Base-by-base conservation (phyloP, 495 filamentous ascomycete species). In the Sphaerosporella brunnea region DNA sequence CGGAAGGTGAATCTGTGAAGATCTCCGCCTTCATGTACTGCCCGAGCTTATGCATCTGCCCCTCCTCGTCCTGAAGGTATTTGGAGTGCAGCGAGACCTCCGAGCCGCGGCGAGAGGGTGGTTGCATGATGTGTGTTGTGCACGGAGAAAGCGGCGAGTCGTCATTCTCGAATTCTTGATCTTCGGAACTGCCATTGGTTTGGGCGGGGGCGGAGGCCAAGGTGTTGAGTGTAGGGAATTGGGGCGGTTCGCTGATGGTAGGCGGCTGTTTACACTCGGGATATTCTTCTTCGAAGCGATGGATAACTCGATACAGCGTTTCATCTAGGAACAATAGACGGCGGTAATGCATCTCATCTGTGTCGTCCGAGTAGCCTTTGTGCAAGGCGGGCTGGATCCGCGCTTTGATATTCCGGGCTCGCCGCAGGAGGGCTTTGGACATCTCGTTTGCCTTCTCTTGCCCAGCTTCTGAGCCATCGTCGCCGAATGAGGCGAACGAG, bases 221-320 rank as follows among this genome's bases (percentile, higher is more conserved):
- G n/a, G n/a, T n/a, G n/a, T n/a, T n/a, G n/a, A n/a, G n/a, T n/a
- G n/a, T n/a, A n/a, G n/a, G n/a, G n/a, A n/a, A n/a, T n/a, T n/a
- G n/a, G 16, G 25, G 43, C 52, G 25, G 54, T 39, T 30, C 50
- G 41, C 8, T 36, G 28, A 15, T 59, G 19, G 51, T 56, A 36
- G 58, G 52, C 10, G 58, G 50, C 47, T 46, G 40, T 13, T 21
- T 11, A 23, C 80, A 88, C 58, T 96, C 90, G 9, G 90, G 90
- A 56, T 84, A 97, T 64, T 94, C 87, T 56, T 88, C 78, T 59
- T 96, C 90, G 52, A 97, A 97, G 16, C 90, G 82, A 57, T 81
- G 74, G 59, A 96, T 94, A 66, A 97, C 93, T 51, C 76, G 75
- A 51, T 82, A 73, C 4, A 97, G 73, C 1, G 90, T 96, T 43